Evolutionary conservation across 306 rosid species (phyloP).

Genomic region (Lathyrus sativus): DNA sequence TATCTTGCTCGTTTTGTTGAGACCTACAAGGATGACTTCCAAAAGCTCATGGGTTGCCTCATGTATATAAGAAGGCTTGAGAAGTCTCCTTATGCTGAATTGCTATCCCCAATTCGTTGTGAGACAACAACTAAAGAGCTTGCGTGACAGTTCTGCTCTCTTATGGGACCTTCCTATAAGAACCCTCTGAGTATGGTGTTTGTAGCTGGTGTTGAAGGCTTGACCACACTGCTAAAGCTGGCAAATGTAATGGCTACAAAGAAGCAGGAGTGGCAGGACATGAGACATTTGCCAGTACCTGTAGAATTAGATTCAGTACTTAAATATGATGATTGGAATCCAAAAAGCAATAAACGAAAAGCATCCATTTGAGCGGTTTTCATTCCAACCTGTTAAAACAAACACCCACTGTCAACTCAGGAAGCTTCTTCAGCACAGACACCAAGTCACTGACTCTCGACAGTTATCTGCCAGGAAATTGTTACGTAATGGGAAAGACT

Average conservation of each 20-base stretch:
- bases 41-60: constrained; percentile 89
- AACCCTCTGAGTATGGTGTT: constrained; percentile 71
- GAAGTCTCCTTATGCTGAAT: constrained; percentile 69
- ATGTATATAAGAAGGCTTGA: constrained; percentile 63
- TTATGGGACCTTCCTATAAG: constrained; percentile 61
- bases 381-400: too few species aligned
- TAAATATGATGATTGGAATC: too few species aligned
- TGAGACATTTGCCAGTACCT: constrained; percentile 81
- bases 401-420: too few species aligned
- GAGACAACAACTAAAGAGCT: constrained; percentile 70
- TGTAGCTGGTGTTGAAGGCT: constrained; percentile 79
- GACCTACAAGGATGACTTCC: constrained; percentile 65
- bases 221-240: constrained; percentile 77
- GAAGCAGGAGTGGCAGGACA: constrained; percentile 85
- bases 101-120: constrained; percentile 66
- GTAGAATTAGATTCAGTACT: constrained; percentile 81
- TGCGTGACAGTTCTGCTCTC: constrained; percentile 62
- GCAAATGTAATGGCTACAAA: constrained; percentile 83
- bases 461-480: too few species aligned
- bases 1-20: constrained; percentile 67
- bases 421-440: too few species aligned
- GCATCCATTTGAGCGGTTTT: too few species aligned
- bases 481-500: too few species aligned
- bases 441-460: too few species aligned
- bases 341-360: too few species aligned